Evolutionary conservation across 2,329 filamentous ascomycete species (phyloP).

Genomic region (Fusarium sp.): DNA sequence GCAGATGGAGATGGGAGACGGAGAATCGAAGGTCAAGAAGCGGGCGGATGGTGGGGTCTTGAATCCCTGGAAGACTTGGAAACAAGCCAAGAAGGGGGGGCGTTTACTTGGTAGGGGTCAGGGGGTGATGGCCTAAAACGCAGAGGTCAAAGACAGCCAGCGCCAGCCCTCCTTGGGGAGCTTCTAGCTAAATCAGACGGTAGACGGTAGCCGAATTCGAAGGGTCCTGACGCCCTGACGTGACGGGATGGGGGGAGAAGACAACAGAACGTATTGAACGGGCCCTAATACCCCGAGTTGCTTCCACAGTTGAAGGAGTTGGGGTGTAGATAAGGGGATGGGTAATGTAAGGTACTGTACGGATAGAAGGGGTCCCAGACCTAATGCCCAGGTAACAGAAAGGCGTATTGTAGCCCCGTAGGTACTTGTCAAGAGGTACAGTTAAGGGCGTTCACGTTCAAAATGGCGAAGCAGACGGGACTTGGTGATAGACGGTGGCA

Average conservation of each 20-base stretch:
- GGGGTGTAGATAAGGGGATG: no score
- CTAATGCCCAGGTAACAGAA: neutral
- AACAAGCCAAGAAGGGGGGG: conserved; percentile 44
- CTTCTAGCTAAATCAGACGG: conserved; percentile 17
- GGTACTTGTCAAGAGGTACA: conserved; percentile 11
- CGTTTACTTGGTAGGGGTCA: conserved; percentile 27
- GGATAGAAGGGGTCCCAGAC: no score
- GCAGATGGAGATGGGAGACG: conserved; percentile 35
- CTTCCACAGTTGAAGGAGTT: no score
- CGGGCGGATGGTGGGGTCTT: conserved; percentile 49
- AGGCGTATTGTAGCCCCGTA: conserved; percentile 11
- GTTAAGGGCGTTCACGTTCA: conserved; percentile 5
- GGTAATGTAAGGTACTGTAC: no score
- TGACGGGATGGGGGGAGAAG: neutral
- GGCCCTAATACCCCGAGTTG: no score
- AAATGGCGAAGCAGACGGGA: neutral
- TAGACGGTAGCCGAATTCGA: conserved; percentile 26
- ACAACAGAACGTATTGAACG: neutral
- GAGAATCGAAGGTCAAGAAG: conserved; percentile 38
- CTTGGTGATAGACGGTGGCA: conserved; percentile 35
- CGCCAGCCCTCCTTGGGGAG: no score
- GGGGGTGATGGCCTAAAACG: conserved; percentile 32
- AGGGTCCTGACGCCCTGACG: conserved; percentile 20
- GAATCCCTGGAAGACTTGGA: conserved; percentile 49
- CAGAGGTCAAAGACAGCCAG: conserved; percentile 14